Percentiles rank a stretch among this genome's conserved stretches.
Evolutionary conservation across 2,329 filamentous ascomycete species (phyloP).

Genomic region (Aspergillus sp.): DNA sequence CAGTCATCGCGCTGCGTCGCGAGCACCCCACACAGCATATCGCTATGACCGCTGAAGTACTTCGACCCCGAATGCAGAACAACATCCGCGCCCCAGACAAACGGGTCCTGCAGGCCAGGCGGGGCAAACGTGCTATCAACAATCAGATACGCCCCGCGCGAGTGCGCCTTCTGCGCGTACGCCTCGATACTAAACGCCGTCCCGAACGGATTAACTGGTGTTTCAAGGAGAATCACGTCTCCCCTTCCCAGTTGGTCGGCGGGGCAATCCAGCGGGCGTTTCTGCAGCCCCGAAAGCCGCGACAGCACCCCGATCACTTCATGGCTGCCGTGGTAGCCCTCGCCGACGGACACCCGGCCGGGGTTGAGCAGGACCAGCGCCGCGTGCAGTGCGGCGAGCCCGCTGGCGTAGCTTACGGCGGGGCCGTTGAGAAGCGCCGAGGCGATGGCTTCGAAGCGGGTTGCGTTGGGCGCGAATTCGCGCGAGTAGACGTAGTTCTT

Average conservation of each 20-base stretch:
- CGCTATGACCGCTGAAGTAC: constrained; percentile 91
- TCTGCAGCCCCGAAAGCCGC: constrained; percentile 65
- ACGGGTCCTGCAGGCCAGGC: constrained; percentile 79
- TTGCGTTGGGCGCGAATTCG: constrained; percentile 65
- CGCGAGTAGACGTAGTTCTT: constrained; percentile 72
- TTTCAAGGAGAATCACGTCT: constrained; percentile 86
- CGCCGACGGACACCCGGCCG: constrained; percentile 68
- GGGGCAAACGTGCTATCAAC: constrained; percentile 92
- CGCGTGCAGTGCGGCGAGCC: constrained; percentile 80
- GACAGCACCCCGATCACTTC: constrained; percentile 66
- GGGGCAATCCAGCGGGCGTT: constrained; percentile 61
- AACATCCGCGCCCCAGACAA: constrained; percentile 68
- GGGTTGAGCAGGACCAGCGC: constrained; percentile 78
- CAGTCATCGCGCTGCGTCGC: constrained; percentile 52
- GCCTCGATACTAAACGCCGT: constrained; percentile 62
- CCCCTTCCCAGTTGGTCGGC: constrained; percentile 59
- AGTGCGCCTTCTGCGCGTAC: constrained; percentile 65
- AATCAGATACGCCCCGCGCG: constrained; percentile 62
- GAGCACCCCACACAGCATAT: constrained; percentile 82
- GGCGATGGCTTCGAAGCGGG: constrained; percentile 76
- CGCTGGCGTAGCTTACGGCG: constrained; percentile 71
- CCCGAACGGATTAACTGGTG: constrained; percentile 84
- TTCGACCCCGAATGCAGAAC: constrained; percentile 93
- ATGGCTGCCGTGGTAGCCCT: constrained; percentile 89
- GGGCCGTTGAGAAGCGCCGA: constrained; percentile 56